Evolutionary conservation across 495 filamentous ascomycete genomes (phyloP), one percentile per base, ranked within the genome.

Genomic region (Alectoria sarmentosa): DNA sequence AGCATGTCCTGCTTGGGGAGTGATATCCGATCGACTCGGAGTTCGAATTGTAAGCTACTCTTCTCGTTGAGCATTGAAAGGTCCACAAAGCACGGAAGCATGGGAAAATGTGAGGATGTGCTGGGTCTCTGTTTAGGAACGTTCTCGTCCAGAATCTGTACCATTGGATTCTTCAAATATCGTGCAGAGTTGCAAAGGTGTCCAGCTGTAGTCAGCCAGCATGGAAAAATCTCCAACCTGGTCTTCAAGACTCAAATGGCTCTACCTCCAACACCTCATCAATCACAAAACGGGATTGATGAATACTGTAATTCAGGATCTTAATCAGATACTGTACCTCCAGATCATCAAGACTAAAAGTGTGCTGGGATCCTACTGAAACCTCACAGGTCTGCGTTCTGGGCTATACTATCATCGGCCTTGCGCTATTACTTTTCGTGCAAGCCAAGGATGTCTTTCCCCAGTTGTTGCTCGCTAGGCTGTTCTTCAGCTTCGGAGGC

Each of bases 1-100:
- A 32, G 94, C 94, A 5, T 97, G 92, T 69, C 95, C 94, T 15
- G 67, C 88, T 36, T 98, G 95, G 95, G 94, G 94, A 10, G 78
- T 96, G 19, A 74, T 96, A n/a, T 92, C 88, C 30, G 94, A 99
- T 76, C 84, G 89, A 36, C 78, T 95, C 57, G 94, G 94, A 49
- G 92, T 96, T 61, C 81, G 93, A 64, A 73, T 76, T 70, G 86
- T 88, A 67, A 60, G 63, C 60, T 11, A 14, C 11, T 42, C 30
- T 60, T 60, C 57, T 73, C 76, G 65, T 21, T 55, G 52, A 55
- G 17, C 14, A 32, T 19, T 15, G 4, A 30, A 32, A 30, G 3
- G 26, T 54, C 49, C 30, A 15, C 13, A 5, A 54, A 17, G 49
- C 49, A 54, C 28, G 26, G 14, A 32, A 54, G 6, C 9, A 10